These are phyloP conservation scores for Brassica napus DNA, from an alignment of 345 rosid genomes.

Conservation along the genomic window Da-Ae NC_063444.1:7869001-7869500, in stretches of 20 bases:
- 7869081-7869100: neutral
- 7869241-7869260: neutral
- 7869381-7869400: too few species aligned
- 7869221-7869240: slow-evolving; percentile 30
- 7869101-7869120: neutral
- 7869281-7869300: slow-evolving; percentile 20
- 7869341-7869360: neutral
- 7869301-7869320: too few species aligned
- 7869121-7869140: neutral
- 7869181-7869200: slow-evolving; percentile 22
- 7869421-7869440: too few species aligned
- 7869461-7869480: too few species aligned
- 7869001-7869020: neutral
- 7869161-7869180: slow-evolving; percentile 11
- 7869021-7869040: neutral
- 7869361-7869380: slow-evolving; percentile 6
- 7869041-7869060: neutral
- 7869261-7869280: slow-evolving; percentile 36
- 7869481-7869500: too few species aligned
- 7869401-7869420: too few species aligned
- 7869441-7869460: too few species aligned
- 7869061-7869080: neutral
- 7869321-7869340: slow-evolving; percentile 20
- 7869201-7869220: slow-evolving; percentile 36
- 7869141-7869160: neutral